Base-by-base conservation (phyloP, 176 grass and related monocot genomes). In the Cymbopogon citratus region DNA sequence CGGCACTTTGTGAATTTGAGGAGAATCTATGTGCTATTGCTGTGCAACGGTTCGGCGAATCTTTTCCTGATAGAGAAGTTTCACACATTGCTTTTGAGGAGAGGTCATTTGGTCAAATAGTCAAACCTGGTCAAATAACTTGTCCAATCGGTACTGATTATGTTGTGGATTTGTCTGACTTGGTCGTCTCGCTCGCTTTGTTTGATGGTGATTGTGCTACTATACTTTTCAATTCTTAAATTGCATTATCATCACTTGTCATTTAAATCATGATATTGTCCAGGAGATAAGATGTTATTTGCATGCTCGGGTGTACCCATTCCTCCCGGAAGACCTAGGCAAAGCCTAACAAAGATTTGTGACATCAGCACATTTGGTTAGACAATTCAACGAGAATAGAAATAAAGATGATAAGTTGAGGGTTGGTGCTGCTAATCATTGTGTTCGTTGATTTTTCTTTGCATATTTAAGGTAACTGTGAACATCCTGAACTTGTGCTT, bases 241-340 rank as follows among this genome's bases (percentile, higher is more conserved):
- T 67, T 76, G 24, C 6, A 59, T 57, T 76, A 11, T 68, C 25
- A 5, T 63, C 26, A 48, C 56, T 21, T 52, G 15, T 25, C 5
- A 57, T 18, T 75, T 7, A 6, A 77, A 60, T 12, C 25, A 25
- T 35, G 63, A 69, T 69, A 21, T 77, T 84, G 63, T 76, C 23
- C 36, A 84, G 82, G 82, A 84, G 49, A 61, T 77, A 43, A 43
- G 75, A 77, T 63, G 75, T 3, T 63, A 63, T 77, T 77, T 63
- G 56, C 36, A 63, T 84, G 74, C 64, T 84, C 73, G 21, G 73
- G n/a, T n/a, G n/a, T n/a, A n/a, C n/a, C n/a, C n/a, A n/a, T n/a
- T n/a, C n/a, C n/a, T n/a, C n/a, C n/a, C n/a, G n/a, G n/a, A n/a
- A n/a, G n/a, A 38, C 0, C 6, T 28, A 26, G 18, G 16, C 25